Percentiles rank a stretch among this genome's conserved stretches.
Conservation (phyloP, 108 stramenopile genomes). For the Fragilariopsis cylindrus region DNA sequence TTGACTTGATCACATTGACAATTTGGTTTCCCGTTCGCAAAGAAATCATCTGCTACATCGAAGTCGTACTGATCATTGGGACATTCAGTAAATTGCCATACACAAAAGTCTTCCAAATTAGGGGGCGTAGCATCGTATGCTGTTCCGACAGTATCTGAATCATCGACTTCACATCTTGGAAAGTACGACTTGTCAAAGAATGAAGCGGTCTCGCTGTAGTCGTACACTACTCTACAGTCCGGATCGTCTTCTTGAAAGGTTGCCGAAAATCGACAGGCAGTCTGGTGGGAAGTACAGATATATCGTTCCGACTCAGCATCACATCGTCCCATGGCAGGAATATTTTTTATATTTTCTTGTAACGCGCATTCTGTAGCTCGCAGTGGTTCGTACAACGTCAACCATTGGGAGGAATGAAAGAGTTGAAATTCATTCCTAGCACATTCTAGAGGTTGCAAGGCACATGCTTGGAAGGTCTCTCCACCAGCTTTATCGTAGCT, state of each 20-base stretch:
- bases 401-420: conserved; percentile 6
- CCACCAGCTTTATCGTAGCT: background rate
- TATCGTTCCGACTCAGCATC: conserved; percentile 14
- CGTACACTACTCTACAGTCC: conserved; percentile 8
- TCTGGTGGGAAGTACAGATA: conserved; percentile 10
- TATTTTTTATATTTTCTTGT: background rate
- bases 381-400: background rate
- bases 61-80: background rate
- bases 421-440: background rate
- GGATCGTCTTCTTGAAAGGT: background rate
- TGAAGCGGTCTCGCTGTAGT: background rate
- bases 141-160: no score
- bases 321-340: conserved; percentile 15
- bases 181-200: background rate
- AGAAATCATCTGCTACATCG: background rate
- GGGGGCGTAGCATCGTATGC: background rate
- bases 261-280: background rate
- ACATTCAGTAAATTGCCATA: conserved; percentile 15
- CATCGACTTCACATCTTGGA: no score
- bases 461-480: background rate
- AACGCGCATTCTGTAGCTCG: background rate
- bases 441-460: conserved; percentile 16
- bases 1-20: conserved; percentile 5
- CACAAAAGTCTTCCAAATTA: background rate
- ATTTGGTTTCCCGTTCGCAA: background rate